phyloP scores from a whole-genome alignment of 2,329 filamentous ascomycete genomes.

The Monilinia vaccinii-corymbosi region DNA sequence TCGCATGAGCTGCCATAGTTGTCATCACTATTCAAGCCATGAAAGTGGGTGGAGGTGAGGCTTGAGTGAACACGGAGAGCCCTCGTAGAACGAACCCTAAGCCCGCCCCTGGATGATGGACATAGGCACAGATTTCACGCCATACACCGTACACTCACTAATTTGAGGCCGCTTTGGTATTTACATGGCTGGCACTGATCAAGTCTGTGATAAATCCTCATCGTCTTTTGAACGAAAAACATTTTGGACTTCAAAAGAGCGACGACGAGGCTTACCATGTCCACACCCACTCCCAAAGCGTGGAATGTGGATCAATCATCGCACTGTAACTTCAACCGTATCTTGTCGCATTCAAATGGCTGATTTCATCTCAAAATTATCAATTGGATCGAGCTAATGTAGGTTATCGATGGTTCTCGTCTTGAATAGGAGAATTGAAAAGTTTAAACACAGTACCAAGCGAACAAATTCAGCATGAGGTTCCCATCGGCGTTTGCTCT shows the following conservation, averaged over 20 bases:
- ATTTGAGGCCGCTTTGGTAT: constrained; percentile 2
- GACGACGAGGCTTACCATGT: neutral
- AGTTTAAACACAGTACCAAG: neutral
- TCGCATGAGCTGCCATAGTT: constrained; percentile 1
- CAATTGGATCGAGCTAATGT: neutral
- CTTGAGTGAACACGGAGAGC: neutral
- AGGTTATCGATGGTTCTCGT: neutral
- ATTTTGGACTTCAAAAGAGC: neutral
- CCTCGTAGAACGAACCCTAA: neutral
- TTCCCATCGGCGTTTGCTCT: constrained; percentile 1
- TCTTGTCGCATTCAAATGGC: neutral
- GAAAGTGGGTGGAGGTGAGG: neutral
- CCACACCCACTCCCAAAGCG: neutral
- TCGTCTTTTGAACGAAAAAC: neutral
- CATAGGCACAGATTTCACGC: constrained; percentile 1
- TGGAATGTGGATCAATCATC: neutral
- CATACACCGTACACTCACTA: too few relatives aligned
- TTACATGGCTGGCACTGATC: neutral
- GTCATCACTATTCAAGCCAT: neutral
- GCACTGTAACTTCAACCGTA: neutral
- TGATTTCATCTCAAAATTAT: neutral
- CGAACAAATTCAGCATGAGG: neutral
- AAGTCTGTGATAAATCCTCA: neutral
- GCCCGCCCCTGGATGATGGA: constrained; percentile 3
- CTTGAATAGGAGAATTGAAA: neutral